Conservation (phyloP, 805 yeast species). For the Saturnispora zaruensis region DNA sequence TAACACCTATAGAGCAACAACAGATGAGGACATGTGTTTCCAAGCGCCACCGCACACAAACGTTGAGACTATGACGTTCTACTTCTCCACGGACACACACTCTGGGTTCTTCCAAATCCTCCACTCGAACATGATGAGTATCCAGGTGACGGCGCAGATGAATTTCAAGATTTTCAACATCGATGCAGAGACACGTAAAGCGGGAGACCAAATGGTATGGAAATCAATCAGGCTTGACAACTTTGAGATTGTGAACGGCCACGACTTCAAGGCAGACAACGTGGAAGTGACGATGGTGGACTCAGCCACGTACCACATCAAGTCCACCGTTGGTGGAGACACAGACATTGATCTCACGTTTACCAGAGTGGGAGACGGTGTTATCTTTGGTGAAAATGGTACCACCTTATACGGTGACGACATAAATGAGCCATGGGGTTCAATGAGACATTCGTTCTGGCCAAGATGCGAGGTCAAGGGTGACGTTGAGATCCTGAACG, state of each 20-base stretch:
- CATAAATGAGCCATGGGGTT: conserved; percentile 84
- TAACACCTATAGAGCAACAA: conserved; percentile 46
- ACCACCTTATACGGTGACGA: conserved; percentile 81
- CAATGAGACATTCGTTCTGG: conserved; percentile 95
- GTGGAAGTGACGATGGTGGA: conserved; percentile 54
- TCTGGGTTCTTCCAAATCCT: conserved; percentile 90
- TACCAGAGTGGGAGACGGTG: conserved; percentile 60
- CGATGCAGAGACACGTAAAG: conserved; percentile 36
- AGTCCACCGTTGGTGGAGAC: conserved; percentile 59
- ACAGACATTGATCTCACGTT: conserved; percentile 63
- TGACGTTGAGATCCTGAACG: conserved; percentile 33
- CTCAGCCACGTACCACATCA: conserved; percentile 43
- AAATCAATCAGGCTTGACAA: conserved; percentile 84
- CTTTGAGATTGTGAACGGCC: conserved; percentile 55
- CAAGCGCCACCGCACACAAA: conserved; percentile 67
- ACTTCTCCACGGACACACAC: conserved; percentile 59
- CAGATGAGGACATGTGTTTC: conserved; percentile 69
- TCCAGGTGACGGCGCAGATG: conserved; percentile 87
- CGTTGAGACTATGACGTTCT: conserved; percentile 93
- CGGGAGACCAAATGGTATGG: conserved; percentile 49
- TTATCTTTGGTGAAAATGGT: conserved; percentile 87
- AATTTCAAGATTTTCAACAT: conserved; percentile 73
- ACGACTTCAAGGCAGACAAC: conserved; percentile 72
- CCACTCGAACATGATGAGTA: conserved; percentile 84
- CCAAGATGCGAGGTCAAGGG: conserved; percentile 78